A percentile compares a stretch with the other conserved stretches of the same genome.
Evolutionary conservation across 345 rosid genomes (phyloP).

Genomic region (Dipteronia sinensis): DNA sequence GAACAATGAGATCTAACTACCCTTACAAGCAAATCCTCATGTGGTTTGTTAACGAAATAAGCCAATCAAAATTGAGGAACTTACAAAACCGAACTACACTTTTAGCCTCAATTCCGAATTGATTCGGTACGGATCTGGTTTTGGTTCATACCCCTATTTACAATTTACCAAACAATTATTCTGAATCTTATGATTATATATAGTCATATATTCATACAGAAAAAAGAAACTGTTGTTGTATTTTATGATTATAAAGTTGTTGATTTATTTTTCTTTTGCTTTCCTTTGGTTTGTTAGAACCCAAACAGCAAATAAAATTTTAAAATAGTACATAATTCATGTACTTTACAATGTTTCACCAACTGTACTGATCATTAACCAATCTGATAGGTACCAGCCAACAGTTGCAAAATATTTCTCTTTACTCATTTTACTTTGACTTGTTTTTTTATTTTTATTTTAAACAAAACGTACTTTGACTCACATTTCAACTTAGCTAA

Average conservation of each 20-base stretch:
- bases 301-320: background rate
- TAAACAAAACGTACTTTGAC: background rate
- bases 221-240: too few relatives aligned
- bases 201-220: too few relatives aligned
- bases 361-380: constrained; percentile 37
- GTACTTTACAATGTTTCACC: constrained; percentile 23
- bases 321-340: background rate
- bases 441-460: background rate
- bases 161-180: too few relatives aligned
- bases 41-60: too few relatives aligned
- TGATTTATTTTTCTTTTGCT: background rate
- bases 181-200: too few relatives aligned
- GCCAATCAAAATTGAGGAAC: too few relatives aligned
- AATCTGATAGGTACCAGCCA: constrained; percentile 57
- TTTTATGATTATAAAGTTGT: background rate
- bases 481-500: background rate
- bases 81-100: too few relatives aligned
- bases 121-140: too few relatives aligned
- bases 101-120: too few relatives aligned
- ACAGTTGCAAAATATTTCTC: constrained; percentile 26
- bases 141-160: too few relatives aligned
- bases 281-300: background rate
- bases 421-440: background rate
- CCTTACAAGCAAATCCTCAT: too few relatives aligned
- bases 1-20: too few relatives aligned